Percentiles rank a stretch among this genome's conserved stretches.
Conservation (phyloP, 768 basidiomycete species). For the Termitomyces sp. region DNA sequence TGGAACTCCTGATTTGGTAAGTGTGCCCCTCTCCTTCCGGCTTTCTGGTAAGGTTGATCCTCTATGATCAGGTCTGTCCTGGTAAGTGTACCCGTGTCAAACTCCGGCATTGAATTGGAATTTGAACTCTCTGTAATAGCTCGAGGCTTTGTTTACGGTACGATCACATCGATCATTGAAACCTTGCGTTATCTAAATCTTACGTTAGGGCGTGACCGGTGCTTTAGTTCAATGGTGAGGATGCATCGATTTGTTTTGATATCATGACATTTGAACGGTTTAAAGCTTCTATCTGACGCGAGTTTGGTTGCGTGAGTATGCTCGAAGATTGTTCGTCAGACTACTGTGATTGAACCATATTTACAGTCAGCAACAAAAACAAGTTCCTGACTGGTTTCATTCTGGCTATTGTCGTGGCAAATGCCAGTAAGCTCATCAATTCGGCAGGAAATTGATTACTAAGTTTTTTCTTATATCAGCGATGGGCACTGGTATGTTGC, state of each 20-base stretch:
- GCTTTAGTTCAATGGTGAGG: slow-evolving; percentile 49
- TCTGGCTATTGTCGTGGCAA: slow-evolving; percentile 28
- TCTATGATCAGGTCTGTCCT: slow-evolving; percentile 33
- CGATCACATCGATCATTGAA: slow-evolving; percentile 6
- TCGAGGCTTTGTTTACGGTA: slow-evolving; percentile 47
- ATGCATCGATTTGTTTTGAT: neutral
- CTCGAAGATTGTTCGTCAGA: neutral
- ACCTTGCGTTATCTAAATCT: neutral
- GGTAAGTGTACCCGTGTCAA: slow-evolving; percentile 22
- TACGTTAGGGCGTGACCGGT: slow-evolving; percentile 44
- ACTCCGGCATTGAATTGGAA: neutral
- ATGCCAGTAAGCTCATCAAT: slow-evolving; percentile 23
- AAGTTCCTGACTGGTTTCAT: slow-evolving; percentile 29
- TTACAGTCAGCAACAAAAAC: slow-evolving; percentile 40
- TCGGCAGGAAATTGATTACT: neutral
- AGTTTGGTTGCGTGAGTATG: slow-evolving; percentile 41
- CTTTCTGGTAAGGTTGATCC: neutral
- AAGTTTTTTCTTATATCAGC: neutral
- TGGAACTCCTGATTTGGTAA: slow-evolving; percentile 27
- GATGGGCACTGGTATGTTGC: slow-evolving; percentile 28
- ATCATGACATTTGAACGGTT: neutral
- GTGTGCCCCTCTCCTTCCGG: neutral
- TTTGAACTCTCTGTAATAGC: slow-evolving; percentile 22
- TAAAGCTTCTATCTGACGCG: slow-evolving; percentile 47
- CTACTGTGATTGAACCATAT: neutral